phyloP scores from a whole-genome alignment of 2,329 filamentous ascomycete species.

The Fusarium abutilonis region DNA sequence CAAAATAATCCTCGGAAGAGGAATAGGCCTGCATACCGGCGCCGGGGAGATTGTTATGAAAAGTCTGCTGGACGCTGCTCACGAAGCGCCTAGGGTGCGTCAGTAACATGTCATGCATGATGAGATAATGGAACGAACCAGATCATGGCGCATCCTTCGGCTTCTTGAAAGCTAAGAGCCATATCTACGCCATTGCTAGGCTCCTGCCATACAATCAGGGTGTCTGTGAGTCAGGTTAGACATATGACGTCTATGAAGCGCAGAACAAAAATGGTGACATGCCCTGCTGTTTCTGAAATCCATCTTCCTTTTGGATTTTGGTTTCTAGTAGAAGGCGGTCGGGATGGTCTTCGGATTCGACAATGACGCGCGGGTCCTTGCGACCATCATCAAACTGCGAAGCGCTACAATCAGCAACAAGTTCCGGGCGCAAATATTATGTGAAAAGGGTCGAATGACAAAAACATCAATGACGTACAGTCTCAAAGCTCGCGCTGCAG shows the following conservation, averaged over 20 bases:
- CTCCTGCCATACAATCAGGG: constrained; percentile 98
- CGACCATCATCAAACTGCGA: constrained; percentile 65
- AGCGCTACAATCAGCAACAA: constrained; percentile 43
- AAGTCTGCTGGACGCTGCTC: constrained; percentile 80
- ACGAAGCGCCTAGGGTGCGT: constrained; percentile 81
- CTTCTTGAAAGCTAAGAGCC: constrained; percentile 97
- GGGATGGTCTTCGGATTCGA: constrained; percentile 93
- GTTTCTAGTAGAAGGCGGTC: constrained; percentile 86
- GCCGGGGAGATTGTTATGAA: constrained; percentile 66
- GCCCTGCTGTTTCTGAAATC: constrained; percentile 98
- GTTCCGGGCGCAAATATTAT: constrained; percentile 19
- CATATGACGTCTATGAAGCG: constrained; percentile 35
- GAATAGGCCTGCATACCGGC: constrained; percentile 62
- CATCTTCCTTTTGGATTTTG: constrained; percentile 90
- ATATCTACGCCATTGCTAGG: constrained; percentile 85
- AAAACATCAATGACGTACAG: constrained; percentile 65
- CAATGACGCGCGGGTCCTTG: constrained; percentile 87
- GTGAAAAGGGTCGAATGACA: constrained; percentile 8
- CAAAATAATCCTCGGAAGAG: constrained; percentile 1
- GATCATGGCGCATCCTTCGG: constrained; percentile 90
- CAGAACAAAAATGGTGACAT: constrained; percentile 47
- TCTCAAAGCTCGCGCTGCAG: constrained; percentile 80
- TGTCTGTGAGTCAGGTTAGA: constrained; percentile 69
- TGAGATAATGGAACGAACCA: constrained; percentile 68
- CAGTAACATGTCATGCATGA: constrained; percentile 23